phyloP scores from a whole-genome alignment of 148 eudicot genomes.

The Polygonum aviculare region DNA sequence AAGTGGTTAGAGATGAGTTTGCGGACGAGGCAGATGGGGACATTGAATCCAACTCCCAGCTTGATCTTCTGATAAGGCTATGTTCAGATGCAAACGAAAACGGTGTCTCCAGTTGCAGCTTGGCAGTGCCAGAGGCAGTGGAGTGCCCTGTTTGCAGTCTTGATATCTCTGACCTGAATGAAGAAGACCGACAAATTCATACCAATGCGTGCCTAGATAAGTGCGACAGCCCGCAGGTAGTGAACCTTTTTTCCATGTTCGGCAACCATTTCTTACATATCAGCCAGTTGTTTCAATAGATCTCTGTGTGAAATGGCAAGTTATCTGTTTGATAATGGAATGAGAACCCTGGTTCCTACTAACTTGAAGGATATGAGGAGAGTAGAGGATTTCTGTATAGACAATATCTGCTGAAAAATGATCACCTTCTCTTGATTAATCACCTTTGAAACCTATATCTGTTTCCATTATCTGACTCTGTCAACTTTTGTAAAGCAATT shows the following conservation, averaged over 20 bases:
- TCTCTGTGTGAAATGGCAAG: not conserved
- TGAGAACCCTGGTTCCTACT: not conserved
- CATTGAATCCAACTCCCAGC: conserved; percentile 27
- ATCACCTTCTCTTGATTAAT: not conserved
- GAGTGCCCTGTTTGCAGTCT: conserved; percentile 70
- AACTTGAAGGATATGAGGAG: not conserved
- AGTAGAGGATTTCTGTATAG: not conserved
- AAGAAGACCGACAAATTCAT: conserved; percentile 47
- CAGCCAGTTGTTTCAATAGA: not conserved
- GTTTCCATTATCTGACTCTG: not conserved
- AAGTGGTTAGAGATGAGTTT: not conserved
- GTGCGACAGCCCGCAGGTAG: conserved; percentile 30
- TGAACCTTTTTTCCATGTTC: not conserved
- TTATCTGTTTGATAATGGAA: not conserved
- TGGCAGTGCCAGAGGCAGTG: conserved; percentile 13
- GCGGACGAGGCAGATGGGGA: conserved; percentile 14
- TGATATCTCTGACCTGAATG: conserved; percentile 51
- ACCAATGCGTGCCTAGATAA: conserved; percentile 78
- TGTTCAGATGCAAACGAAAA: conserved; percentile 37
- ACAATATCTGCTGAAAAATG: not conserved
- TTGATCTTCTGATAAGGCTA: conserved; percentile 50
- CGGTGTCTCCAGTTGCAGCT: not conserved
- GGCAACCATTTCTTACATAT: not conserved
- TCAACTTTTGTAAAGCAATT: conserved; percentile 21
- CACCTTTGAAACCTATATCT: not conserved